These are phyloP conservation scores for Tuber calosporum DNA, from an alignment of 495 filamentous ascomycete species.

Conservation along the genomic window DNA sequence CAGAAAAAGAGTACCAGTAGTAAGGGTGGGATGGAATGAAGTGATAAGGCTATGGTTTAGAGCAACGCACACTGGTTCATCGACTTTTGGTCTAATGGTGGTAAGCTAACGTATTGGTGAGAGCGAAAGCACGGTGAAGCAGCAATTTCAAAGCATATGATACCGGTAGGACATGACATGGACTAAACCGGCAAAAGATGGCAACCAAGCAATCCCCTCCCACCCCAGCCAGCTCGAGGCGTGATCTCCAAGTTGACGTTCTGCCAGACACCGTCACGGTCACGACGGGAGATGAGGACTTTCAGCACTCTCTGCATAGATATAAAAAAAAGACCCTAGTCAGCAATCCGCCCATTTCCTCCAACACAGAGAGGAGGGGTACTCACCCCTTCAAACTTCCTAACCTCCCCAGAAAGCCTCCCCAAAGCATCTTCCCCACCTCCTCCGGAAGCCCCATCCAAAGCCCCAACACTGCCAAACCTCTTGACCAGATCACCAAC, in stretches of 20 bases:
- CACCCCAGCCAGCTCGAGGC: slow-evolving; percentile 77
- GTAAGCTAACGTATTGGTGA: neutral
- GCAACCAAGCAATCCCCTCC: slow-evolving; percentile 78
- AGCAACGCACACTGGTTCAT: neutral
- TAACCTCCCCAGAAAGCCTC: slow-evolving; percentile 76
- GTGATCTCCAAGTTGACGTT: slow-evolving; percentile 58
- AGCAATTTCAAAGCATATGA: neutral
- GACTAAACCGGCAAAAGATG: slow-evolving; percentile 33
- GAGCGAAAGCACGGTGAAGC: neutral
- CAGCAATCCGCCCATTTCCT: slow-evolving; percentile 9
- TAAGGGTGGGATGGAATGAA: neutral
- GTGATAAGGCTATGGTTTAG: neutral
- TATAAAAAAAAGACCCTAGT: neutral
- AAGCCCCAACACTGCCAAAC: slow-evolving; percentile 73
- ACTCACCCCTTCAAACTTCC: slow-evolving; percentile 84
- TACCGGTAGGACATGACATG: neutral
- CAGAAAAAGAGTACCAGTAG: neutral
- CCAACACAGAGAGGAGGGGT: slow-evolving; percentile 4
- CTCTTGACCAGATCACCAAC: slow-evolving; percentile 72
- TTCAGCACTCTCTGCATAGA: slow-evolving; percentile 8
- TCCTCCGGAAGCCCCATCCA: slow-evolving; percentile 65
- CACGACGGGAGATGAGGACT: neutral
- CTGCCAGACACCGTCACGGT: slow-evolving; percentile 43
- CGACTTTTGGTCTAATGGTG: neutral
- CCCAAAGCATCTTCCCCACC: slow-evolving; percentile 46